Percentiles rank a stretch among this genome's conserved stretches.
Evolutionary conservation across 345 rosid species (phyloP).

Genomic region (Trapa incisa): DNA sequence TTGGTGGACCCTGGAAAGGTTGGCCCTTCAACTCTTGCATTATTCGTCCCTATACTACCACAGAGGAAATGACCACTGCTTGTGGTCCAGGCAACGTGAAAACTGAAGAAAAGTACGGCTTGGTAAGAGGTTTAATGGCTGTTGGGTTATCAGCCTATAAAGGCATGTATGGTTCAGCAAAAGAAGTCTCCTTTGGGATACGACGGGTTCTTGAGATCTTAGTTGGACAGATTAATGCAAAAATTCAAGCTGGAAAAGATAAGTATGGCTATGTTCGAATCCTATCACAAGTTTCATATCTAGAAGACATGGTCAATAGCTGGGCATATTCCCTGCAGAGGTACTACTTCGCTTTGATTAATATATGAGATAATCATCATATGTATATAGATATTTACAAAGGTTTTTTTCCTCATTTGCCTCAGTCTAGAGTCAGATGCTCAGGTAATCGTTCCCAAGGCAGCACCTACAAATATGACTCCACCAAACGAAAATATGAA

Average conservation of each 20-base stretch:
- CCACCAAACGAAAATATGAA: not conserved
- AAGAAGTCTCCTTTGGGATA: conserved; percentile 73
- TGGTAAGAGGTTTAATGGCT: conserved; percentile 77
- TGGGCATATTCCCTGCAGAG: conserved; percentile 83
- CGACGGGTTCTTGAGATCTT: conserved; percentile 84
- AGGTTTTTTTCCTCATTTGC: conserved; percentile 12
- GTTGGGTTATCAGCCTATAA: conserved; percentile 76
- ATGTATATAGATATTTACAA: conserved; percentile 16
- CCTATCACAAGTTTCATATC: conserved; percentile 81
- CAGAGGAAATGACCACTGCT: conserved; percentile 31
- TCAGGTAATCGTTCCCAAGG: conserved; percentile 24
- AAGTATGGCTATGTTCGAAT: conserved; percentile 56
- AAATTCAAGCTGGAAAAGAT: conserved; percentile 77
- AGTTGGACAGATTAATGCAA: conserved; percentile 54
- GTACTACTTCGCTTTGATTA: conserved; percentile 23
- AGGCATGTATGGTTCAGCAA: conserved; percentile 55
- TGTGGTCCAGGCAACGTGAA: conserved; percentile 35
- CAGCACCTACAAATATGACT: conserved; percentile 21
- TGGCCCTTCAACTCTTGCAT: conserved; percentile 97
- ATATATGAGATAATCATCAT: conserved; percentile 4
- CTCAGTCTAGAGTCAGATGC: conserved; percentile 55
- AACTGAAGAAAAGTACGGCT: conserved; percentile 48
- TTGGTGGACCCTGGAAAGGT: conserved; percentile 77
- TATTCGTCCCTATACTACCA: conserved; percentile 42
- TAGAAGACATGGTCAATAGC: conserved; percentile 82